Evolutionary conservation across 2,329 filamentous ascomycete genomes (phyloP).

Genomic region (Xylaria multiplex): DNA sequence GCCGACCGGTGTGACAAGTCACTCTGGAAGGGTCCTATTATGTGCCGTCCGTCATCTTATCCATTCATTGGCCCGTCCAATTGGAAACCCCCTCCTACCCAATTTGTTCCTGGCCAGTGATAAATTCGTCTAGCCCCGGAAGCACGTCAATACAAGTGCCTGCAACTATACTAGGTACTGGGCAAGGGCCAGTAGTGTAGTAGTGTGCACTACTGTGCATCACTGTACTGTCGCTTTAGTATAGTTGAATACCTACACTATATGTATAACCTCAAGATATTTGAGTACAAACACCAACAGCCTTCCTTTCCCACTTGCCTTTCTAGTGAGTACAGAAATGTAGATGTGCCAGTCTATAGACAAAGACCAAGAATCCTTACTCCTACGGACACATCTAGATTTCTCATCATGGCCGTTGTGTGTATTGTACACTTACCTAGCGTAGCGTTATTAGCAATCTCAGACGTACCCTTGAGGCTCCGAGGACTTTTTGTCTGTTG

Average conservation of each 20-base stretch:
- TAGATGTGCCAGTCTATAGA: background rate
- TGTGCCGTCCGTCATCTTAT: conserved; percentile 26
- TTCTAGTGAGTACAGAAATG: conserved; percentile 12
- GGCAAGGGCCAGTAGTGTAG: background rate
- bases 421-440: conserved; percentile 26
- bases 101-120: conserved; percentile 35
- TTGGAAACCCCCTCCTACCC: conserved; percentile 35
- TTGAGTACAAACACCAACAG: too few relatives aligned
- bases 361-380: conserved; percentile 26
- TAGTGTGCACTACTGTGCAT: background rate
- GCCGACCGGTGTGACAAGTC: conserved; percentile 39
- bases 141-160: conserved; percentile 20
- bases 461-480: conserved; percentile 25
- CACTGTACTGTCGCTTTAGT: background rate
- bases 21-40: conserved; percentile 25
- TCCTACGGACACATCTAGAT: background rate
- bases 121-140: conserved; percentile 26
- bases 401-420: conserved; percentile 9
- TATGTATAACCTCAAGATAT: too few relatives aligned
- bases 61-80: conserved; percentile 29
- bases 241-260: background rate
- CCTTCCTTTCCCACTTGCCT: conserved; percentile 4
- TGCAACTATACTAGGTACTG: background rate
- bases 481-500: conserved; percentile 37
- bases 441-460: conserved; percentile 29